phyloP scores from a whole-genome alignment of 768 basidiomycete species.

The Panaeolus papilionaceus region DNA sequence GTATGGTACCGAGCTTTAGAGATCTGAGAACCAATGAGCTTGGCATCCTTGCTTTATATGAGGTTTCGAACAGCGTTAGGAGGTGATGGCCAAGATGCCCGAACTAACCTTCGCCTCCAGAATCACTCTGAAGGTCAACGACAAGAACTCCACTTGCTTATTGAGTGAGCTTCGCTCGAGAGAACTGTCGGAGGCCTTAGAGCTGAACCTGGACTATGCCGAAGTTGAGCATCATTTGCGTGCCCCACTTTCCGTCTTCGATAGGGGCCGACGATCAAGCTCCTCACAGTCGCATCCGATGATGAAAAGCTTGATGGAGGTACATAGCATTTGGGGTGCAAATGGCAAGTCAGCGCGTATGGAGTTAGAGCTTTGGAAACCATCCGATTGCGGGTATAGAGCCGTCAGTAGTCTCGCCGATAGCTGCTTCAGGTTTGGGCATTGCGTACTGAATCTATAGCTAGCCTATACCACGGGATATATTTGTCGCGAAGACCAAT shows the following conservation, averaged over 20 bases:
- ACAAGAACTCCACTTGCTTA: neutral
- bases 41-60: neutral
- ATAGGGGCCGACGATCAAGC: neutral
- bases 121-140: neutral
- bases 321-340: neutral
- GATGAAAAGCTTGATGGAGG: neutral
- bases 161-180: conserved; percentile 3
- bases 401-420: neutral
- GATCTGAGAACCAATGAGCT: no score
- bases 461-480: neutral
- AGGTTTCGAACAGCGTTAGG: neutral
- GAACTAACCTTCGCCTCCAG: neutral
- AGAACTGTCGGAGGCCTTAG: neutral
- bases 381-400: neutral
- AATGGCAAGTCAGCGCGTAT: neutral
- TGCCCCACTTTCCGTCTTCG: conserved; percentile 6
- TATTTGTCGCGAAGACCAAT: neutral
- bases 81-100: neutral
- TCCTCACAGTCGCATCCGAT: neutral
- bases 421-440: neutral
- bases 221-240: neutral
- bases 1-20: neutral
- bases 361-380: neutral
- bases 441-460: neutral
- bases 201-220: neutral